phyloP scores from a whole-genome alignment of 2,329 filamentous ascomycete species.

The Lasiodiplodia sp. region DNA sequence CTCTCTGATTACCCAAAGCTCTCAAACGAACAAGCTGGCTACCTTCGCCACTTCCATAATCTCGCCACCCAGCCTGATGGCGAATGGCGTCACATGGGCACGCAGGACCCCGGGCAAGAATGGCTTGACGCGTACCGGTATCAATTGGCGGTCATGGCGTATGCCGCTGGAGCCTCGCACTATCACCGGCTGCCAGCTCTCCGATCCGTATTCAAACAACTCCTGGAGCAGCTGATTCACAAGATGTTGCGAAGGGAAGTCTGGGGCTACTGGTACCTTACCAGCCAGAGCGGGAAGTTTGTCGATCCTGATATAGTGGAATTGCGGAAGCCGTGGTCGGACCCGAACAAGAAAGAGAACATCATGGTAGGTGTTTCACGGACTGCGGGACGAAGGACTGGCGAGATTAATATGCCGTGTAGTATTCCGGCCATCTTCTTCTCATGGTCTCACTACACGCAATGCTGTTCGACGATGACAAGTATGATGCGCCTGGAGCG shows the following conservation, averaged over 20 bases:
- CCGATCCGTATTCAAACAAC: slow-evolving; percentile 43
- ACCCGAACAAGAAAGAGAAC: slow-evolving; percentile 51
- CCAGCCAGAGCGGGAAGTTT: slow-evolving; percentile 43
- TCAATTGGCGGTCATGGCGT: slow-evolving; percentile 53
- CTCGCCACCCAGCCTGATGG: slow-evolving; percentile 37
- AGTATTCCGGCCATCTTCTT: slow-evolving; percentile 50
- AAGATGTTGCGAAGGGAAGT: slow-evolving; percentile 54
- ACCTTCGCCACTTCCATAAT: slow-evolving; percentile 50
- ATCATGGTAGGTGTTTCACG: slow-evolving; percentile 40
- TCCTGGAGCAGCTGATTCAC: slow-evolving; percentile 47
- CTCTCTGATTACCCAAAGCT: slow-evolving; percentile 32
- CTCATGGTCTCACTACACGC: slow-evolving; percentile 51
- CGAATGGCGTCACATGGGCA: slow-evolving; percentile 43
- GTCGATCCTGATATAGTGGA: slow-evolving; percentile 50
- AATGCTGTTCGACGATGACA: slow-evolving; percentile 54
- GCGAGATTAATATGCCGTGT: no score
- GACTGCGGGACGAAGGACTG: no score
- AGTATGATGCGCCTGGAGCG: slow-evolving; percentile 44
- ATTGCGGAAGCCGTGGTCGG: slow-evolving; percentile 52
- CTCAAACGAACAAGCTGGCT: slow-evolving; percentile 40
- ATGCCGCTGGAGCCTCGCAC: slow-evolving; percentile 48
- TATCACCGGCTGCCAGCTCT: slow-evolving; percentile 50
- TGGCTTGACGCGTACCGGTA: slow-evolving; percentile 49
- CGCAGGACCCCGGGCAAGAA: slow-evolving; percentile 49
- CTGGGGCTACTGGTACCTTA: slow-evolving; percentile 54